Evolutionary conservation across 2,329 filamentous ascomycete species (phyloP).

Genomic region (Phyllosticta paracitricarpa): DNA sequence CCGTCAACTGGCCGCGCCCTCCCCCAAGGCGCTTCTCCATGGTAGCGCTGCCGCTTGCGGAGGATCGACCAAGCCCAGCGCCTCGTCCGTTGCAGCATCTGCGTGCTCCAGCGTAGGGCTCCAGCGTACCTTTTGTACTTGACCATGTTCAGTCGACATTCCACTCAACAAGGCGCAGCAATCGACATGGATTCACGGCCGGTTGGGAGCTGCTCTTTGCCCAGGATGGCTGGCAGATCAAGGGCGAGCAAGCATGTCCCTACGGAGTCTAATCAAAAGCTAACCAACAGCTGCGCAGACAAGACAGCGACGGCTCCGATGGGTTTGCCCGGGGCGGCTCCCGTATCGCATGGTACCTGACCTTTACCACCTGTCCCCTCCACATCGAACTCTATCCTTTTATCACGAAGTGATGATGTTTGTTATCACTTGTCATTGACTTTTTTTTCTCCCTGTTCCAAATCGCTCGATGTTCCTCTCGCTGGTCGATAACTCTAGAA

Average conservation of each 20-base stretch:
- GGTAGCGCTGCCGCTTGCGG: neutral
- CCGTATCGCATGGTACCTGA: neutral
- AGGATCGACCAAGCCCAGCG: neutral
- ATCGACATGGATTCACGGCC: neutral
- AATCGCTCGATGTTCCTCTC: neutral
- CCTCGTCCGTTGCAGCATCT: neutral
- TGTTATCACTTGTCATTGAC: neutral
- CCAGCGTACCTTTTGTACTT: neutral
- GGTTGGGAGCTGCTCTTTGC: neutral
- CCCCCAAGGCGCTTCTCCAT: neutral
- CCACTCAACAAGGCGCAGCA: neutral
- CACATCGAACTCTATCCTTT: neutral
- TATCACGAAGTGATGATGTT: neutral
- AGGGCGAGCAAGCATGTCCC: neutral
- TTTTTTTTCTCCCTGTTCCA: neutral
- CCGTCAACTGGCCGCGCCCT: neutral
- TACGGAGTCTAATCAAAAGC: neutral
- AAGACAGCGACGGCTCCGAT: neutral
- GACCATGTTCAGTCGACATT: neutral
- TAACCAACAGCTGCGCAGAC: neutral
- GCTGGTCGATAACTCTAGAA: neutral
- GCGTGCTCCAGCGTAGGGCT: neutral
- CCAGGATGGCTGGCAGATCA: neutral
- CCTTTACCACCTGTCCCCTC: neutral
- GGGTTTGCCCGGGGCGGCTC: neutral